A percentile compares a stretch with the other conserved stretches of the same genome.
phyloP scores from a whole-genome alignment of 1,139 yeast genomes.

The Yamadazyma epiphylla region DNA sequence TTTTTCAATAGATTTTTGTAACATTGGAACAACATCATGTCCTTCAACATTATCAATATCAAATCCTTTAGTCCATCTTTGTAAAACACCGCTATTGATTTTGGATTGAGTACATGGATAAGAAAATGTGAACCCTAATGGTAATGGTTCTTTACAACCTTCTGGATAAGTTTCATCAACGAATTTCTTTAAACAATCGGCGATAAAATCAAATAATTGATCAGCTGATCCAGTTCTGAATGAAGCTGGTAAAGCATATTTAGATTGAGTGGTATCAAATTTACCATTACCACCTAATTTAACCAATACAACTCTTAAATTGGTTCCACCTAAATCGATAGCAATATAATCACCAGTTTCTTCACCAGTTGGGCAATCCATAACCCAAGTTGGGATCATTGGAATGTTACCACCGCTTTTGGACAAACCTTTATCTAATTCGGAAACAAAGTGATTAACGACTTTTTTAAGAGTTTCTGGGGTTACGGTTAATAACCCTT shows the following conservation, averaged over 20 bases:
- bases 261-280: conserved; percentile 80
- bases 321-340: conserved; percentile 94
- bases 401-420: conserved; percentile 82
- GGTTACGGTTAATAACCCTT: conserved; percentile 60
- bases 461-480: conserved; percentile 59
- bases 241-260: conserved; percentile 67
- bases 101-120: conserved; percentile 86
- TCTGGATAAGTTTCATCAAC: conserved; percentile 59
- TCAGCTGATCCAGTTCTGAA: conserved; percentile 80
- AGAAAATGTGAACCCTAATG: conserved; percentile 93
- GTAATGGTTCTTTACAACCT: conserved; percentile 53
- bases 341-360: conserved; percentile 90
- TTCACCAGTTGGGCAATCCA: conserved; percentile 87
- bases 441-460: conserved; percentile 57
- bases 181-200: conserved; percentile 67
- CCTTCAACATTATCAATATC: conserved; percentile 95
- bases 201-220: conserved; percentile 81
- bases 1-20: conserved; percentile 68
- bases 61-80: conserved; percentile 98
- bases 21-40: conserved; percentile 87
- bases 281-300: conserved; percentile 73
- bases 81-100: conserved; percentile 82
- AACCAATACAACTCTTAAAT: conserved; percentile 84
- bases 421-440: conserved; percentile 77
- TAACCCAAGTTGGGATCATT: conserved; percentile 96